A percentile compares a stretch with the other conserved stretches of the same genome.
Evolutionary conservation across 1,284 basidiomycete species (phyloP).

Genomic region (Ustilago sp.): DNA sequence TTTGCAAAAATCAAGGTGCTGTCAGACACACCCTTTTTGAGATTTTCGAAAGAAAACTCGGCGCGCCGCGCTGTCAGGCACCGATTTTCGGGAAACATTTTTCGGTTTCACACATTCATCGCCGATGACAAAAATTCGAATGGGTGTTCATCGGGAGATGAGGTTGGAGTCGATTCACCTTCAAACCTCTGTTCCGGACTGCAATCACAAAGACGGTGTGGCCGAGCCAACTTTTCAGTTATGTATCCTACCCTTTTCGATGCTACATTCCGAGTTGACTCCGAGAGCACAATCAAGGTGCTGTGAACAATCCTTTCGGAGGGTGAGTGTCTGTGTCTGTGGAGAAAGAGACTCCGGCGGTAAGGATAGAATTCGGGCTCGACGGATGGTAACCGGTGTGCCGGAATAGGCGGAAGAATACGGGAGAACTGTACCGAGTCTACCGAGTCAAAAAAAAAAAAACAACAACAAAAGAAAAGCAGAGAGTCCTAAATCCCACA

Average conservation of each 20-base stretch:
- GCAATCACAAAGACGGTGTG: too few species aligned
- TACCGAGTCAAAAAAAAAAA: too few species aligned
- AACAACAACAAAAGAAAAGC: neutral
- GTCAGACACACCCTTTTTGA: neutral
- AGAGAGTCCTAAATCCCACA: constrained; percentile 17
- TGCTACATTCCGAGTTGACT: too few species aligned
- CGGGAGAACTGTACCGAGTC: constrained; percentile 10
- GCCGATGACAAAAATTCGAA: neutral
- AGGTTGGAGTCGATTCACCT: neutral
- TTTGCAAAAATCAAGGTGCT: neutral
- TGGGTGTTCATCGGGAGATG: neutral
- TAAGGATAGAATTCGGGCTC: neutral
- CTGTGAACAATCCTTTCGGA: too few species aligned
- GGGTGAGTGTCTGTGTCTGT: neutral
- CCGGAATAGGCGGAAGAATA: constrained; percentile 32
- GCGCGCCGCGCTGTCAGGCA: constrained; percentile 1
- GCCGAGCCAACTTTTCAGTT: too few species aligned
- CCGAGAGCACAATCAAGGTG: too few species aligned
- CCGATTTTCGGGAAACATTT: neutral
- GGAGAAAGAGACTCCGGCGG: constrained; percentile 3
- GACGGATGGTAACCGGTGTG: neutral
- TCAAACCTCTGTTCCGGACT: neutral
- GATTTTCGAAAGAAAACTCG: neutral
- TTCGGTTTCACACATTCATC: neutral
- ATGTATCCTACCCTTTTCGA: too few species aligned